Evolutionary conservation across 352 stramenopile species (phyloP).

Genomic region (Achlya hypogyna): DNA sequence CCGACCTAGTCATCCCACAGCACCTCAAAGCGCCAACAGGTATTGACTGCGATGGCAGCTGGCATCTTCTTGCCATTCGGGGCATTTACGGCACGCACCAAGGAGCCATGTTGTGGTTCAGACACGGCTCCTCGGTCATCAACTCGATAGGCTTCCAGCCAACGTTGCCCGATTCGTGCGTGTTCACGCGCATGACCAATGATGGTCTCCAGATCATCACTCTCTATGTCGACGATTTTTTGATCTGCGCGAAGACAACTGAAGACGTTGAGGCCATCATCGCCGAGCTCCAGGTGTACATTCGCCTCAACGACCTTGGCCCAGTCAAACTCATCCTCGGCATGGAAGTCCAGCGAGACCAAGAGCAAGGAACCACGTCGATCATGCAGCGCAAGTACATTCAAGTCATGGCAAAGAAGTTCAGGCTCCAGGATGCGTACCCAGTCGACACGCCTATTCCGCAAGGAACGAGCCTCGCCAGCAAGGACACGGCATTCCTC

Average conservation of each 20-base stretch:
- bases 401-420: neutral
- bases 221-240: constrained; percentile 12
- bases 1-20: neutral
- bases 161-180: constrained; percentile 1
- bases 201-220: neutral
- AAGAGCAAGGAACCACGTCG: neutral
- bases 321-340: neutral
- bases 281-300: neutral
- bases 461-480: neutral
- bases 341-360: neutral
- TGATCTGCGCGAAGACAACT: neutral
- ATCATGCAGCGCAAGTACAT: neutral
- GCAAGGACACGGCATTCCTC: too few species aligned
- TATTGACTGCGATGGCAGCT: neutral
- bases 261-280: neutral
- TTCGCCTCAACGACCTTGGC: neutral
- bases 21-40: neutral
- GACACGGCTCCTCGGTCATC: neutral
- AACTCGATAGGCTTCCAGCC: neutral
- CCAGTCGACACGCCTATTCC: neutral
- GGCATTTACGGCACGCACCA: constrained; percentile 9
- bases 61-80: neutral
- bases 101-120: neutral
- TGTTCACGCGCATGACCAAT: neutral
- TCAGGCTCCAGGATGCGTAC: neutral